These are phyloP conservation scores for Przewalskia tangutica DNA, from an alignment of 257 asterid genomes.

Conservation along the genomic window DNA sequence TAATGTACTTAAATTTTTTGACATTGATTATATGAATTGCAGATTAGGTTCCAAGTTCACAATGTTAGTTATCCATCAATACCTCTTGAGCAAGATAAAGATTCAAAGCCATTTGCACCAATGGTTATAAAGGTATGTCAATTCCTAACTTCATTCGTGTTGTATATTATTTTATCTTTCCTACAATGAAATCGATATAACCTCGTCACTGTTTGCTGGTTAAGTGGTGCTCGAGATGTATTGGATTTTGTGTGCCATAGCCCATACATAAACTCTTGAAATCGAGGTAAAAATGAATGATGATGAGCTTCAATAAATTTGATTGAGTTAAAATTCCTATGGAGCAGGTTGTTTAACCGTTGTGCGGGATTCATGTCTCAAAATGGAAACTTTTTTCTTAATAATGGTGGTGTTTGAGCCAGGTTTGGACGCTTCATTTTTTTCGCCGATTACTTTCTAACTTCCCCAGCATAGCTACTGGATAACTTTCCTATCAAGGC, in stretches of 20 bases:
- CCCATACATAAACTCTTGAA: neutral
- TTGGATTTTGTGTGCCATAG: too few species aligned
- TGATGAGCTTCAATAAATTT: neutral
- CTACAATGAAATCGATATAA: neutral
- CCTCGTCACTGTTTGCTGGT: neutral
- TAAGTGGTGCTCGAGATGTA: neutral
- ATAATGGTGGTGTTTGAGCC: neutral
- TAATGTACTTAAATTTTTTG: conserved; percentile 32
- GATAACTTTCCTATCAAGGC: neutral
- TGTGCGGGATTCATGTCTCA: neutral
- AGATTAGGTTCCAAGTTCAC: conserved; percentile 39
- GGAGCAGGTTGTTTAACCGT: neutral
- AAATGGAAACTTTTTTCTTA: neutral
- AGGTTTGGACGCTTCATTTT: neutral
- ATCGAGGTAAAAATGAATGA: neutral
- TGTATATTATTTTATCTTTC: neutral
- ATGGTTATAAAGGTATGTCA: conserved; percentile 32
- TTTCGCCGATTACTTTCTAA: neutral
- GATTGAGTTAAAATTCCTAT: neutral
- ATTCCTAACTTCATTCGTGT: neutral
- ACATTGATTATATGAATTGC: conserved; percentile 19
- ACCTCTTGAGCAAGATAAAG: conserved; percentile 48
- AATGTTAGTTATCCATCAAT: conserved; percentile 50
- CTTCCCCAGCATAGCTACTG: neutral
- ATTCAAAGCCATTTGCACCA: conserved; percentile 36